Conservation (phyloP, 163 green algal genomes). For the Chloromonas sp. region DNA sequence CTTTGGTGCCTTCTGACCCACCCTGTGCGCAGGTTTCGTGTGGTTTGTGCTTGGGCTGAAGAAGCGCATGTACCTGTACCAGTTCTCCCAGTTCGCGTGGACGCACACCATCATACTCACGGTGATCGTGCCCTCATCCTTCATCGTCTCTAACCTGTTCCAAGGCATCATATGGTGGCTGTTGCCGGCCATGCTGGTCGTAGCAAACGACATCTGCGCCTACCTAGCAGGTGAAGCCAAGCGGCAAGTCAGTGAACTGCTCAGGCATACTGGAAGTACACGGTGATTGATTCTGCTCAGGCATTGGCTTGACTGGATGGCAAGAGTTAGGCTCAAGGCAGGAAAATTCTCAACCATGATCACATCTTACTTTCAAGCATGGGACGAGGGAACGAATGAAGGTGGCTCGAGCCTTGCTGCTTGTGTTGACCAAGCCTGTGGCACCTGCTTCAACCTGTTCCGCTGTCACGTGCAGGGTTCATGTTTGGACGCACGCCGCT, state of each 20-base stretch:
- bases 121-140: slow-evolving; percentile 23
- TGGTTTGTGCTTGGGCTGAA: slow-evolving; percentile 90
- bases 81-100: slow-evolving; percentile 97
- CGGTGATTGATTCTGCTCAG: no score
- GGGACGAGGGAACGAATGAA: no score
- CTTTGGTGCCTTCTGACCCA: no score
- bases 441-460: no score
- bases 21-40: slow-evolving; percentile 68
- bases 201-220: slow-evolving; percentile 95
- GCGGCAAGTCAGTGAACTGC: neutral
- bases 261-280: no score
- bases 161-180: slow-evolving; percentile 97
- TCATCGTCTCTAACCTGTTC: slow-evolving; percentile 82
- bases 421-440: no score
- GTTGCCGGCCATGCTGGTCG: slow-evolving; percentile 90
- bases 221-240: slow-evolving; percentile 75
- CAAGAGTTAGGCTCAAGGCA: no score
- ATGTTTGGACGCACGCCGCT: slow-evolving; percentile 92
- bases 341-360: no score
- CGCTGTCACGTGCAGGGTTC: slow-evolving; percentile 61
- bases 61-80: slow-evolving; percentile 85
- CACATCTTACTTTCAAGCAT: no score
- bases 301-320: no score
- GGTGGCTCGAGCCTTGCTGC: no score
- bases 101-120: slow-evolving; percentile 97